These are phyloP conservation scores for Lipomyces oligophaga DNA, from an alignment of 805 yeast genomes.

Conservation along the genomic window DNA sequence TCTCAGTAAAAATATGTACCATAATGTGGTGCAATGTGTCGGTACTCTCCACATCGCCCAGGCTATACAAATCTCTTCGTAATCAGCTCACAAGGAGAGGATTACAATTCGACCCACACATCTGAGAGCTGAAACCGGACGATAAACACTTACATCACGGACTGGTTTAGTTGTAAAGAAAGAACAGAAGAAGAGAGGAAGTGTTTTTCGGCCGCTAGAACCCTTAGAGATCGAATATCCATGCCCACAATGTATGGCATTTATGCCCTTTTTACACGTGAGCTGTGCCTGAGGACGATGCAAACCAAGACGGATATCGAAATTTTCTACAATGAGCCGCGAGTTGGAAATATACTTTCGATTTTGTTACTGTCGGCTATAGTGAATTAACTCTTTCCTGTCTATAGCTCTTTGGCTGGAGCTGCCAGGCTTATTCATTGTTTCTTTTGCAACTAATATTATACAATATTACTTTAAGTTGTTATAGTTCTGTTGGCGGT, in stretches of 20 bases:
- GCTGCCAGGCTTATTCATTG: too few species aligned
- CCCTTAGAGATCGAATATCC: neutral
- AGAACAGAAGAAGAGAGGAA: conserved; percentile 11
- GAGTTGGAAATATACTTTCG: conserved; percentile 3
- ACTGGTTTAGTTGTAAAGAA: conserved; percentile 31
- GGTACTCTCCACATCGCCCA: conserved; percentile 33
- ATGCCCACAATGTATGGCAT: neutral
- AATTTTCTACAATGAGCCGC: neutral
- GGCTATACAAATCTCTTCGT: neutral
- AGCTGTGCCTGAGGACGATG: neutral
- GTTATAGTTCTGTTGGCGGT: too few species aligned
- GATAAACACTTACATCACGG: conserved; percentile 30
- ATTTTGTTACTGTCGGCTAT: too few species aligned
- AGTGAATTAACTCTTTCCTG: too few species aligned
- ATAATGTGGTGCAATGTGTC: conserved; percentile 31
- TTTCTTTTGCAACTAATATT: too few species aligned
- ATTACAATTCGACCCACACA: neutral
- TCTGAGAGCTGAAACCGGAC: conserved; percentile 31
- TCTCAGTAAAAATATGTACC: conserved; percentile 28
- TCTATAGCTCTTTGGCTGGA: too few species aligned
- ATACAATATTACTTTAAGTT: too few species aligned
- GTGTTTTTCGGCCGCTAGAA: too few species aligned
- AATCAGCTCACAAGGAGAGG: neutral
- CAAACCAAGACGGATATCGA: neutral
- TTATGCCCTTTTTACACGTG: neutral